These are phyloP conservation scores for Heliosperma pusillum DNA, from an alignment of 148 eudicot genomes.

Conservation along the genomic window DNA sequence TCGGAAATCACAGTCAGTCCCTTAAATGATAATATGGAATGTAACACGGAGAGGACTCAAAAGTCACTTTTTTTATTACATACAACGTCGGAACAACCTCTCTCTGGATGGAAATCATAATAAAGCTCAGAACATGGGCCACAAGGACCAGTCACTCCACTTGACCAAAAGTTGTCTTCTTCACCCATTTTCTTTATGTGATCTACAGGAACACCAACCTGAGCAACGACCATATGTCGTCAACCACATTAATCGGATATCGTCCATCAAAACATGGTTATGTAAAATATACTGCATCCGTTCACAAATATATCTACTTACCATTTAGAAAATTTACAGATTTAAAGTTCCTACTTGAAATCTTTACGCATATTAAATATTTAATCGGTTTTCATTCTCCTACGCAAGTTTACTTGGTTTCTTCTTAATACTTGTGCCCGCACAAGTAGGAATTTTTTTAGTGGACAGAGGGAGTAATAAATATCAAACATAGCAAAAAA, in stretches of 20 bases:
- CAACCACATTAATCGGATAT: neutral
- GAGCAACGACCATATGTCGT: slow-evolving; percentile 25
- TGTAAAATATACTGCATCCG: neutral
- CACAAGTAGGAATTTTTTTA: no score
- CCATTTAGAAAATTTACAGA: no score
- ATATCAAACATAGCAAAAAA: neutral
- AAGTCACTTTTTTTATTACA: slow-evolving; percentile 30
- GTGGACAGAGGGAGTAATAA: neutral
- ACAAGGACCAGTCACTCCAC: slow-evolving; percentile 97
- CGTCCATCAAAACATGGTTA: neutral
- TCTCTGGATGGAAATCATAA: slow-evolving; percentile 94
- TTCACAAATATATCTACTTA: no score
- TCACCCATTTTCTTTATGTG: slow-evolving; percentile 88
- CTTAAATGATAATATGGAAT: neutral
- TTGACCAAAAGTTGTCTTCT: slow-evolving; percentile 97
- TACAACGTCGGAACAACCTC: slow-evolving; percentile 74
- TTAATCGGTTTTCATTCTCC: no score
- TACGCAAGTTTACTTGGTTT: no score
- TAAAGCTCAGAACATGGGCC: slow-evolving; percentile 98
- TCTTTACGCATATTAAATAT: no score
- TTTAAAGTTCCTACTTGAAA: no score
- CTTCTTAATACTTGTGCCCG: no score
- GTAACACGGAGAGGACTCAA: neutral
- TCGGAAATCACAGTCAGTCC: neutral
- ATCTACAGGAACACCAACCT: slow-evolving; percentile 81